Percentiles rank a stretch among this genome's conserved stretches.
These are phyloP conservation scores for Apiotrichum sp. DNA, from an alignment of 1,284 basidiomycete species.

Conservation along the genomic window DNA sequence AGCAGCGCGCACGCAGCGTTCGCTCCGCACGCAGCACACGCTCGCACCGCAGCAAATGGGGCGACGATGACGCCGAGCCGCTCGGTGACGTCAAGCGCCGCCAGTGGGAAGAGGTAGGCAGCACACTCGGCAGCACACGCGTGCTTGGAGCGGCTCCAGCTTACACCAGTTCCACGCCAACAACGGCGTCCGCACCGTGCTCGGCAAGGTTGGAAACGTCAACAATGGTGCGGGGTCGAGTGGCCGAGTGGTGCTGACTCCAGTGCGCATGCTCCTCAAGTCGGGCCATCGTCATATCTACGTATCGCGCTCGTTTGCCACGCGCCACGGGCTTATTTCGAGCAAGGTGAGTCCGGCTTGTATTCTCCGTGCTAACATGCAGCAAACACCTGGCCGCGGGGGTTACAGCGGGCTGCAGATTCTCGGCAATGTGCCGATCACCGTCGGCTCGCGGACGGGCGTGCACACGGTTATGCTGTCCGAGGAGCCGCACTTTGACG, in stretches of 20 bases:
- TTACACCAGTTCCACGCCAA: constrained; percentile 63
- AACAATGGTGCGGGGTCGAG: constrained; percentile 57
- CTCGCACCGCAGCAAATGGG: constrained; percentile 37
- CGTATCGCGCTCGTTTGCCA: constrained; percentile 87
- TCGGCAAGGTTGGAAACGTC: constrained; percentile 84
- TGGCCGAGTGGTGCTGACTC: background rate
- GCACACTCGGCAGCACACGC: background rate
- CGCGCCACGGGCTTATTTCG: constrained; percentile 82
- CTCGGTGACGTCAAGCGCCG: constrained; percentile 34
- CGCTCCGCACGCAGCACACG: constrained; percentile 18
- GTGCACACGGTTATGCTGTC: constrained; percentile 58
- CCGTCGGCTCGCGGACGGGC: constrained; percentile 51
- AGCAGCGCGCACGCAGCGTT: constrained; percentile 13
- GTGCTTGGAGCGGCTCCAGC: too few relatives aligned
- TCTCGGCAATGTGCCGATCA: constrained; percentile 68
- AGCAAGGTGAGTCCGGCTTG: constrained; percentile 34
- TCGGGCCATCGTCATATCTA: constrained; percentile 92
- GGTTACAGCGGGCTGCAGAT: constrained; percentile 47
- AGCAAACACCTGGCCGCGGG: constrained; percentile 36
- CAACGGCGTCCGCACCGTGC: constrained; percentile 88
- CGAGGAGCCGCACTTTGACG: constrained; percentile 94
- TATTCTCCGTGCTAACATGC: background rate
- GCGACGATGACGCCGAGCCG: constrained; percentile 41
- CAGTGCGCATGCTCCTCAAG: constrained; percentile 84
- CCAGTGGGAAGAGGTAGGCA: constrained; percentile 36